These are phyloP conservation scores for Trichothecium roseum DNA, from an alignment of 2,329 filamentous ascomycete species.

Conservation along the genomic window DNA sequence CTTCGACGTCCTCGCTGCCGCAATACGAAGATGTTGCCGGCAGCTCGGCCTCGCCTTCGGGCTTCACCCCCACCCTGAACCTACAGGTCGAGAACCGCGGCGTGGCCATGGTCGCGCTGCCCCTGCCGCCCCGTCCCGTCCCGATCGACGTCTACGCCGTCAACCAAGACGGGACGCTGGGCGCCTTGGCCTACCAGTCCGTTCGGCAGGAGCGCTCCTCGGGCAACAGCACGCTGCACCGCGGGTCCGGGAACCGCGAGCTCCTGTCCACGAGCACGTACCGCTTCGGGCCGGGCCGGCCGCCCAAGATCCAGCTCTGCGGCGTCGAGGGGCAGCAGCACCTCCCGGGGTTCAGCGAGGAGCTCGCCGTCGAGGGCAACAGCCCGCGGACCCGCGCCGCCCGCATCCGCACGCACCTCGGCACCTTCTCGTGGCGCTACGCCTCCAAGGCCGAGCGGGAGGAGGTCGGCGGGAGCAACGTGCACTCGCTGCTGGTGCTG, in stretches of 20 bases:
- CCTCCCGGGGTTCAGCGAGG: constrained; percentile 10
- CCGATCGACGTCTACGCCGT: constrained; percentile 33
- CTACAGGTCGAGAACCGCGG: constrained; percentile 40
- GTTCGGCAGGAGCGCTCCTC: constrained; percentile 35
- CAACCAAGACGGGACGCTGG: constrained; percentile 22
- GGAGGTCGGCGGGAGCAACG: constrained; percentile 25
- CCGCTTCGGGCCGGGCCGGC: constrained; percentile 42
- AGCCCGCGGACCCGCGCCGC: constrained; percentile 36
- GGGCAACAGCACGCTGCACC: constrained; percentile 35
- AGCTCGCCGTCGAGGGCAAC: constrained; percentile 16
- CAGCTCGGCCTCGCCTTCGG: constrained; percentile 6
- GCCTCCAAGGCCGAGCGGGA: constrained; percentile 33
- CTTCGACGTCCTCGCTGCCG: constrained; percentile 18
- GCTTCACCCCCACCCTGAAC: constrained; percentile 30
- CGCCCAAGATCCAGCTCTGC: constrained; percentile 31
- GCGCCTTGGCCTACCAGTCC: constrained; percentile 37
- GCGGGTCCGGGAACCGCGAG: constrained; percentile 16
- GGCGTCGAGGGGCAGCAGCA: constrained; percentile 2
- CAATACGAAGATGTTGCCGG: constrained; percentile 12
- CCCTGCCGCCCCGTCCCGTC: constrained; percentile 22
- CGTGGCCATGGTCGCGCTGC: constrained; percentile 30
- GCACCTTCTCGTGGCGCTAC: constrained; percentile 47
- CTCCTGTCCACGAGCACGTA: constrained; percentile 43
- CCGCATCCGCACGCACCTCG: constrained; percentile 34
- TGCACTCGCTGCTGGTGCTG: constrained; percentile 32